Base-by-base conservation (phyloP, 805 yeast genomes). In the Yarrowia porcina region DNA sequence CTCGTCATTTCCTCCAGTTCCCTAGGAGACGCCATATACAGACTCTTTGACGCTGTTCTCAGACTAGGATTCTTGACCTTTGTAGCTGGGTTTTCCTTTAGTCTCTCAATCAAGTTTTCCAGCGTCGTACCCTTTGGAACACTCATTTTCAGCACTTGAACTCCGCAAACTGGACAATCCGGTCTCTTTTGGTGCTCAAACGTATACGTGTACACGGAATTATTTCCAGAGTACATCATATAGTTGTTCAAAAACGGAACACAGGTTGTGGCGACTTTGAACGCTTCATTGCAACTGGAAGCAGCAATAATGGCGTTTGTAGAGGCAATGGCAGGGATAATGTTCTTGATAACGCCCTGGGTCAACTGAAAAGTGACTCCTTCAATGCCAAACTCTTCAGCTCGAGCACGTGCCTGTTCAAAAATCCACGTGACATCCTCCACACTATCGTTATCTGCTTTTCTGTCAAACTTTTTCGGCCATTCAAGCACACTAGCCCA, bases 241-340 rank as follows among this genome's bases (percentile, higher is more conserved):
- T 88, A 88, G 74, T 90, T 92, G 65, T 84, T 82, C 67, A 89
- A 74, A 17, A 76, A 75, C 0, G 91, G 93, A 65, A 84, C 84
- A 63, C 84, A 77, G 61, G 86, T 83, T 1, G 96, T 84, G 44
- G 89, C 80, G 23, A 91, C 77, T 70, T 92, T 92, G 73, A 90
- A 83, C 1, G 88, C 89, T 72, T 91, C 97, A 66, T 88, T 88
- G 70, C 94, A 88, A 72, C 96, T 89, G 6, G 90, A 80, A 0
- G 94, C 96, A 0, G 97, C 97, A 32, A 93, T 83, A 21, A 93
- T 81, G 2, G 98, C 96, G 72, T 94, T 93, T 0, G 97, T 92
- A 1, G 96, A 87, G 0, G 97, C 97, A 61, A 92, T 89, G 1
- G 97, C 92, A 0, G 99, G 99, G 10, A 93, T 88, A 65, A 93